A percentile compares a stretch with the other conserved stretches of the same genome.
Conservation (phyloP, 1,284 basidiomycete genomes). For the Trichosporon sp. region DNA sequence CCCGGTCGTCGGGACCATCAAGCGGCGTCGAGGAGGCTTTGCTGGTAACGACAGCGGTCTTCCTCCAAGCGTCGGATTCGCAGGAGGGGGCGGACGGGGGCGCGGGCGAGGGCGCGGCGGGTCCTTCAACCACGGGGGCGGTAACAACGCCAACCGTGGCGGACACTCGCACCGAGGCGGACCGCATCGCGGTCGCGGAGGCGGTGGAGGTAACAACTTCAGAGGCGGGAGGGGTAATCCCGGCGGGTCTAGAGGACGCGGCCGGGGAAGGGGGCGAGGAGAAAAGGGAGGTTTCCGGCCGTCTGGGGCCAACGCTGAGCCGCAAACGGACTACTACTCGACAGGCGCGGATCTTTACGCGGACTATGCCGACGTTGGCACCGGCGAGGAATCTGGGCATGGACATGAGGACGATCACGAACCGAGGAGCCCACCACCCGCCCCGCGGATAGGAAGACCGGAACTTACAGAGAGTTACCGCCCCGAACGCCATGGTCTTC, state of each 20-base stretch:
- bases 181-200: not conserved
- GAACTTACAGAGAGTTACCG: not conserved
- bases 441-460: slow-evolving; percentile 9
- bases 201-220: not conserved
- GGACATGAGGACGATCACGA: not conserved
- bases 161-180: not conserved
- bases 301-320: not conserved
- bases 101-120: not conserved
- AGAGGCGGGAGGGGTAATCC: not conserved
- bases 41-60: not conserved
- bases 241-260: not conserved
- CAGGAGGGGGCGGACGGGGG: not conserved
- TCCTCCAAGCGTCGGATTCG: not conserved
- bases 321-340: slow-evolving; percentile 14
- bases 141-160: not conserved
- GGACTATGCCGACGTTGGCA: not conserved
- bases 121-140: not conserved
- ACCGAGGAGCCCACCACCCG: not conserved
- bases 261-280: not conserved
- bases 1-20: slow-evolving; percentile 5
- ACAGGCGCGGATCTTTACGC: not conserved
- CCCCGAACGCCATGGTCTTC: not conserved
- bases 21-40: not conserved
- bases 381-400: not conserved
- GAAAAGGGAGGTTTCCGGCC: not conserved